Percentiles rank a stretch among this genome's conserved stretches.
Conservation (phyloP, 768 basidiomycete species). For the Fomitopsis pulvina region DNA sequence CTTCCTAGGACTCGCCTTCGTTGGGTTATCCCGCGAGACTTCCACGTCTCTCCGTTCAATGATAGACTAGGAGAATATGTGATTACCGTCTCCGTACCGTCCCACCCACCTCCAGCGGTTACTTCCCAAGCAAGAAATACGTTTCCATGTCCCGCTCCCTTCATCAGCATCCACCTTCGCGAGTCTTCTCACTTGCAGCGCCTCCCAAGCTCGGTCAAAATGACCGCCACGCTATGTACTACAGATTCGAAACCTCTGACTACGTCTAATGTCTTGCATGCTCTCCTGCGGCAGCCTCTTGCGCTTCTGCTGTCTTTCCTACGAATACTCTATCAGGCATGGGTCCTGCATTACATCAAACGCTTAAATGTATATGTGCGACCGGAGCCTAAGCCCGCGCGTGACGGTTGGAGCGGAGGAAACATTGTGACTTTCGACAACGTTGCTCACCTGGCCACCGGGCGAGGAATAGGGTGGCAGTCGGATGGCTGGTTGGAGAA, state of each 20-base stretch:
- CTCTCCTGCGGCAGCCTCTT: slow-evolving; percentile 41
- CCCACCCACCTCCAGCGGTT: slow-evolving; percentile 22
- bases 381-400: slow-evolving; percentile 44
- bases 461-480: slow-evolving; percentile 31
- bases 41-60: slow-evolving; percentile 77
- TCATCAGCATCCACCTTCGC: slow-evolving; percentile 33
- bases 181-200: background rate
- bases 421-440: too few species aligned
- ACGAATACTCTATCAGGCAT: slow-evolving; percentile 58
- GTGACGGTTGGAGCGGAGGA: slow-evolving; percentile 1
- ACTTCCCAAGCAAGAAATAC: slow-evolving; percentile 2
- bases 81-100: slow-evolving; percentile 45
- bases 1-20: slow-evolving; percentile 46
- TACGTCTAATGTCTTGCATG: slow-evolving; percentile 28
- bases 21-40: slow-evolving; percentile 62
- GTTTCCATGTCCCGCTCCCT: slow-evolving; percentile 21
- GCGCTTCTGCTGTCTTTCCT: slow-evolving; percentile 47
- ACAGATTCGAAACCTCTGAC: slow-evolving; percentile 33
- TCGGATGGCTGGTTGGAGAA: slow-evolving; percentile 23
- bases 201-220: slow-evolving; percentile 35
- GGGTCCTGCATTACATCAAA: slow-evolving; percentile 53
- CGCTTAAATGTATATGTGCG: slow-evolving; percentile 48
- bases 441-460: background rate
- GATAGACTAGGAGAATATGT: slow-evolving; percentile 61
- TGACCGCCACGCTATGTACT: slow-evolving; percentile 42